phyloP scores from a whole-genome alignment of 345 rosid genomes.

The Sapria himalayana region DNA sequence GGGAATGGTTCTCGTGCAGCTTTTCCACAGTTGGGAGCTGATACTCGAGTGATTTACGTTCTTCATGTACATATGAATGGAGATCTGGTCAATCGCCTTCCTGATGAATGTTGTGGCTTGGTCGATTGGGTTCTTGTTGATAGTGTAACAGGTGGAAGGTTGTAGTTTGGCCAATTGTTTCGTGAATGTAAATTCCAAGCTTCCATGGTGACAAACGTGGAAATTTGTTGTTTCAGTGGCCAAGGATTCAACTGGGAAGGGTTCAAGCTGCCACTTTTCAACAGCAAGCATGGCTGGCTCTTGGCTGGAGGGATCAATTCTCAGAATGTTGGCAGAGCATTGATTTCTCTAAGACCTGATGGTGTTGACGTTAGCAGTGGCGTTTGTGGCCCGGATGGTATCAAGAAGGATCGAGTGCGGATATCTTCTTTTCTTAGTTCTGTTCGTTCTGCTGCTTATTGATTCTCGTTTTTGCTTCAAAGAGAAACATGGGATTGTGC shows the following conservation, averaged over 20 bases:
- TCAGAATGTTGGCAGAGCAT: constrained; percentile 37
- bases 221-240: constrained; percentile 27
- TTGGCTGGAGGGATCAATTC: constrained; percentile 78
- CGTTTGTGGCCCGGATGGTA: constrained; percentile 49
- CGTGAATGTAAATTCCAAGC: too few species aligned
- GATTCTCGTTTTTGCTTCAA: too few species aligned
- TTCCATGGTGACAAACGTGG: too few species aligned
- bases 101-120: constrained; percentile 35
- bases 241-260: constrained; percentile 55
- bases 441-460: constrained; percentile 21
- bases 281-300: constrained; percentile 72
- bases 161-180: too few species aligned
- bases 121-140: constrained; percentile 79
- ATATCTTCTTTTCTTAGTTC: constrained; percentile 45
- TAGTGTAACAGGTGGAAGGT: constrained; percentile 88
- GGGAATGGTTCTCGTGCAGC: constrained; percentile 54
- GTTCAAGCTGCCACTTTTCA: constrained; percentile 41
- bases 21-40: constrained; percentile 21
- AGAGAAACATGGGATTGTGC: too few species aligned
- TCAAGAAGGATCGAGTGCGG: constrained; percentile 34
- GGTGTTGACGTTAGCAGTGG: constrained; percentile 88
- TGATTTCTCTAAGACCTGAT: constrained; percentile 32
- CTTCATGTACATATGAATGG: constrained; percentile 62
- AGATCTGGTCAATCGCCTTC: constrained; percentile 36
- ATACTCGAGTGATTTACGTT: constrained; percentile 41